phyloP scores from a whole-genome alignment of 257 asterid genomes.

The Gardenia jasminoides region DNA sequence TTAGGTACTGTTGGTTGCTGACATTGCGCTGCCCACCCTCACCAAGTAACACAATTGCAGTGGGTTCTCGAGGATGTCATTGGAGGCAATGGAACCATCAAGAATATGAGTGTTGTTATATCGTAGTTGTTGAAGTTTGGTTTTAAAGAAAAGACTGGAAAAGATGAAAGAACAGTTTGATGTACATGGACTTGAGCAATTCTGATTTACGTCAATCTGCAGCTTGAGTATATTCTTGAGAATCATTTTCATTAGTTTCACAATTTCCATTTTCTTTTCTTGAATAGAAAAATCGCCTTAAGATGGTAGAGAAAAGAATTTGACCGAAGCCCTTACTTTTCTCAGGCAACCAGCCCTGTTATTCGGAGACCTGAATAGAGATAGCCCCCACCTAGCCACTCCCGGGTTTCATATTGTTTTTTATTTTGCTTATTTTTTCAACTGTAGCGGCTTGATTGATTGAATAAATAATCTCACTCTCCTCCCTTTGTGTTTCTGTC shows the following conservation, averaged over 20 bases:
- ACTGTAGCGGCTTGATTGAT: too few species aligned
- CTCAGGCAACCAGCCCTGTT: neutral
- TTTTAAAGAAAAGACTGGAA: neutral
- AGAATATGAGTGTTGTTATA: constrained; percentile 6
- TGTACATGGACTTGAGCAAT: constrained; percentile 5
- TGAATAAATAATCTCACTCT: too few species aligned
- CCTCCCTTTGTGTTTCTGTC: too few species aligned
- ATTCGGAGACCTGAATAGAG: too few species aligned
- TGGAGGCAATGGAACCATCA: neutral
- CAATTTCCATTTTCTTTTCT: too few species aligned
- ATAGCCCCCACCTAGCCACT: too few species aligned
- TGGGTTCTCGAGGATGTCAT: neutral
- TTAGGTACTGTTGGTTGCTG: too few species aligned
- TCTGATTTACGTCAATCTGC: neutral
- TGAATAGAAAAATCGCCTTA: neutral
- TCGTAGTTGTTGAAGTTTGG: neutral
- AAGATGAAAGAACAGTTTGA: neutral
- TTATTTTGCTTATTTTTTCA: too few species aligned
- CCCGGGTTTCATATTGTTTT: too few species aligned
- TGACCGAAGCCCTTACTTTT: neutral
- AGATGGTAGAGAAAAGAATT: neutral
- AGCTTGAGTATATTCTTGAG: neutral
- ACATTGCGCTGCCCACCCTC: neutral
- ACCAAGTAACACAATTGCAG: neutral
- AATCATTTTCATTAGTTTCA: neutral